Evolutionary conservation across 2,329 filamentous ascomycete genomes (phyloP).

Genomic region (Reticulascus tulasneorum): DNA sequence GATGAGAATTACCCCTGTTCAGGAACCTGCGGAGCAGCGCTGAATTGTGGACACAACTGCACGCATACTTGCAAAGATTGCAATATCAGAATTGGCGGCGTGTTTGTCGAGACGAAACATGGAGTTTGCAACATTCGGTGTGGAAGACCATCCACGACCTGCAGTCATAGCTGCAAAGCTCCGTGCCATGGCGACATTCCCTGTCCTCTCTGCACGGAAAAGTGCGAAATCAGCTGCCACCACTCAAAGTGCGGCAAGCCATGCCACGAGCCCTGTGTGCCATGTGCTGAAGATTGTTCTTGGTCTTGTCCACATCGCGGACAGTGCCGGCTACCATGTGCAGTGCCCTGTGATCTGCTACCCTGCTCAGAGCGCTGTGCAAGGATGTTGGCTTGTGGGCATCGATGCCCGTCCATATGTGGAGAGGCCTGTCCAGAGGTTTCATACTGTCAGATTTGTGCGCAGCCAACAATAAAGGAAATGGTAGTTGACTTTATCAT

Average conservation of each 20-base stretch:
- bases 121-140: slow-evolving; percentile 36
- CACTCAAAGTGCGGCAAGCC: slow-evolving; percentile 52
- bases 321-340: slow-evolving; percentile 27
- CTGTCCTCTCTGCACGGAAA: slow-evolving; percentile 43
- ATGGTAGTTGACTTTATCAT: slow-evolving; percentile 54
- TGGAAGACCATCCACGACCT: slow-evolving; percentile 40
- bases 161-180: slow-evolving; percentile 49
- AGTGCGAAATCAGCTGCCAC: slow-evolving; percentile 53
- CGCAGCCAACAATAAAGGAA: slow-evolving; percentile 35
- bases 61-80: slow-evolving; percentile 45
- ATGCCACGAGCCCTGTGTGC: slow-evolving; percentile 58
- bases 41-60: slow-evolving; percentile 59
- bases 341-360: slow-evolving; percentile 62
- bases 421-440: slow-evolving; percentile 56
- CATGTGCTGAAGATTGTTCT: slow-evolving; percentile 55
- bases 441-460: slow-evolving; percentile 56
- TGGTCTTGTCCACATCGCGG: slow-evolving; percentile 49
- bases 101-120: slow-evolving; percentile 35
- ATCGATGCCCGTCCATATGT: slow-evolving; percentile 61
- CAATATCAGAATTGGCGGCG: slow-evolving; percentile 27
- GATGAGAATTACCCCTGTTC: slow-evolving; percentile 40
- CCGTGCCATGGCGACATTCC: slow-evolving; percentile 46
- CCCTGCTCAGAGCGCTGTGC: slow-evolving; percentile 61
- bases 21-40: slow-evolving; percentile 36
- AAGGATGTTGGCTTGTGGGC: slow-evolving; percentile 50